Evolutionary conservation across 768 basidiomycete genomes (phyloP).

Genomic region (Serendipita sp.): DNA sequence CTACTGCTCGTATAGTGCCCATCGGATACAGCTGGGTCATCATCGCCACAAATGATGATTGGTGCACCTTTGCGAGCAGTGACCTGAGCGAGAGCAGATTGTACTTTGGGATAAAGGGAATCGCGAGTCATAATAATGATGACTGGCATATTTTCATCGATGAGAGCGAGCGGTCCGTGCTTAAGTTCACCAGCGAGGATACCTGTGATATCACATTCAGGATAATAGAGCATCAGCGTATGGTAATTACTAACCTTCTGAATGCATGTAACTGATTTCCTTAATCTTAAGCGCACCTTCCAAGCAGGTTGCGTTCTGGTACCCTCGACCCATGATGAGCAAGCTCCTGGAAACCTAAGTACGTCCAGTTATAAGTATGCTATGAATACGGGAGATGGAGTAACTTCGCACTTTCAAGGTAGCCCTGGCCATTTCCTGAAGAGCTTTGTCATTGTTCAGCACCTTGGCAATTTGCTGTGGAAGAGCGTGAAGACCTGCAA

Average conservation of each 20-base stretch:
- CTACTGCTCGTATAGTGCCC: slow-evolving; percentile 46
- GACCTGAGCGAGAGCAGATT: slow-evolving; percentile 90
- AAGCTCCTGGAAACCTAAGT: slow-evolving; percentile 50
- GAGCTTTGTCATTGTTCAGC: slow-evolving; percentile 53
- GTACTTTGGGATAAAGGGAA: slow-evolving; percentile 95
- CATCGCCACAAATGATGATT: slow-evolving; percentile 90
- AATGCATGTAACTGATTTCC: slow-evolving; percentile 75
- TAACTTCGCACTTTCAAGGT: slow-evolving; percentile 28
- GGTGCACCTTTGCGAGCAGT: slow-evolving; percentile 93
- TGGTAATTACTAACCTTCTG: slow-evolving; percentile 18
- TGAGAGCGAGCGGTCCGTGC: slow-evolving; percentile 92
- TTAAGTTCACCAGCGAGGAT: slow-evolving; percentile 98
- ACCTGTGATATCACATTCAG: slow-evolving; percentile 35
- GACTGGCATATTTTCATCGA: slow-evolving; percentile 97
- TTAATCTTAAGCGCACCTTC: slow-evolving; percentile 99
- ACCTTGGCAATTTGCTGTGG: slow-evolving; percentile 79
- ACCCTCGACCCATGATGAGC: slow-evolving; percentile 93
- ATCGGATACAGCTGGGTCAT: slow-evolving; percentile 33
- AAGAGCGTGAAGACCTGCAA: slow-evolving; percentile 79
- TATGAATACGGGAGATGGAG: background rate
- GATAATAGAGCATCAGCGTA: slow-evolving; percentile 31
- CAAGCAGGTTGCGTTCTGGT: slow-evolving; percentile 96
- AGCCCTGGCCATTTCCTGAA: slow-evolving; percentile 72
- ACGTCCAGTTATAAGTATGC: slow-evolving; percentile 14
- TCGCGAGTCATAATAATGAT: slow-evolving; percentile 99